phyloP scores from a whole-genome alignment of 2,329 filamentous ascomycete species.

The Fusarium fracticaudum region DNA sequence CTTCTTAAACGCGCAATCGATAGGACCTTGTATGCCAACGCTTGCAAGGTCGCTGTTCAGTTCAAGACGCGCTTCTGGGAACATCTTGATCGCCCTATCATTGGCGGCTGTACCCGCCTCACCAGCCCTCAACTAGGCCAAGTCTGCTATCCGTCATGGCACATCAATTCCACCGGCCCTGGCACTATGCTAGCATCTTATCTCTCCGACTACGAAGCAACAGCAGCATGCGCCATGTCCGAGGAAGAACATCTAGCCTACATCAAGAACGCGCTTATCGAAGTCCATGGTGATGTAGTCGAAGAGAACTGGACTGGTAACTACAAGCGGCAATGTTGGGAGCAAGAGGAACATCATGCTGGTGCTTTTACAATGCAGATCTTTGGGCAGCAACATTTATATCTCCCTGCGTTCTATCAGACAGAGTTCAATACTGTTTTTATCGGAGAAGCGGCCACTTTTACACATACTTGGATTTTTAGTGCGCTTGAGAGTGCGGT shows the following conservation, averaged over 20 bases:
- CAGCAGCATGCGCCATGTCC: conserved; percentile 24
- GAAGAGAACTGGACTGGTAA: conserved; percentile 65
- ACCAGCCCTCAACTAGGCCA: conserved; percentile 23
- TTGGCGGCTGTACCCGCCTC: conserved; percentile 66
- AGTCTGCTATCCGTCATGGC: conserved; percentile 32
- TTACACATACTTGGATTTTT: conserved; percentile 66
- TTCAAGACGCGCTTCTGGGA: conserved; percentile 73
- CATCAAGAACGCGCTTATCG: conserved; percentile 24
- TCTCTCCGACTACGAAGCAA: conserved; percentile 33
- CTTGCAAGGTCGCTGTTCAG: conserved; percentile 47
- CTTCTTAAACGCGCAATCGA: conserved; percentile 41
- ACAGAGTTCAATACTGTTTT: conserved; percentile 60
- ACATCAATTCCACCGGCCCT: conserved; percentile 33
- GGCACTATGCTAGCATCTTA: conserved; percentile 31
- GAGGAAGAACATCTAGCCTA: conserved; percentile 36
- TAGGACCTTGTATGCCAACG: conserved; percentile 35
- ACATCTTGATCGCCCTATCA: conserved; percentile 62
- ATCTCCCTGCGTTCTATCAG: conserved; percentile 68
- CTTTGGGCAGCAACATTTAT: conserved; percentile 66
- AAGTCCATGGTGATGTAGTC: conserved; percentile 50
- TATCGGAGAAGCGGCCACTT: conserved; percentile 53
- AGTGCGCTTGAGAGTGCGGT: conserved; percentile 64
- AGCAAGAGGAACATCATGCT: conserved; percentile 63
- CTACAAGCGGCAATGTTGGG: conserved; percentile 69
- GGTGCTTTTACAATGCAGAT: conserved; percentile 64